phyloP scores from a whole-genome alignment of 1,284 basidiomycete species.

The Apiotrichum akiyoshidainum region DNA sequence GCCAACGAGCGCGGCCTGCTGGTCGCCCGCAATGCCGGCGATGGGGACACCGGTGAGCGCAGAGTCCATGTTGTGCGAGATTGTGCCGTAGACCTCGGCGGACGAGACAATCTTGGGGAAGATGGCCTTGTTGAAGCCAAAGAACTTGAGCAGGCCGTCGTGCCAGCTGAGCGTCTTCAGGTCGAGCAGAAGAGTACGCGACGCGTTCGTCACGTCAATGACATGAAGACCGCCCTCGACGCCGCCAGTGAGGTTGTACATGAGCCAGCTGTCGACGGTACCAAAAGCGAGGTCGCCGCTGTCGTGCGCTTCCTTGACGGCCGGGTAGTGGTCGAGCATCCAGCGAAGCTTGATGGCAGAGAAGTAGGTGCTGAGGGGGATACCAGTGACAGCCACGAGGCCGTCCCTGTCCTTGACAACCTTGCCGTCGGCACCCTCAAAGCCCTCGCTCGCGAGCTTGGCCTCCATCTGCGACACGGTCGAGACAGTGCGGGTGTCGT shows the following conservation, averaged over 20 bases:
- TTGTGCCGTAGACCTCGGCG: constrained; percentile 83
- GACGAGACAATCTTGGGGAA: constrained; percentile 86
- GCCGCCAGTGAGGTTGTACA: constrained; percentile 81
- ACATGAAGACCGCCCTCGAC: constrained; percentile 68
- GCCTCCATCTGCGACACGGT: constrained; percentile 74
- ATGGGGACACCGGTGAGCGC: constrained; percentile 75
- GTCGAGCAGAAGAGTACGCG: constrained; percentile 88
- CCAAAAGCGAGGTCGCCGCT: constrained; percentile 82
- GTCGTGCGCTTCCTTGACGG: constrained; percentile 75
- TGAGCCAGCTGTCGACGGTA: constrained; percentile 86
- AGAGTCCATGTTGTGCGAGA: constrained; percentile 58
- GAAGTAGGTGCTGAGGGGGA: constrained; percentile 92
- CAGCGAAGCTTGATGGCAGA: constrained; percentile 92
- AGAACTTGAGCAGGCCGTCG: constrained; percentile 76
- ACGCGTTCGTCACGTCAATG: constrained; percentile 92
- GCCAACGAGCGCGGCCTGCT: constrained; percentile 94
- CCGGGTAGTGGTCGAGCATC: constrained; percentile 85
- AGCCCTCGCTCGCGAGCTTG: constrained; percentile 68
- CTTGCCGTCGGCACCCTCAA: constrained; percentile 58
- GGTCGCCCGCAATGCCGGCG: constrained; percentile 90
- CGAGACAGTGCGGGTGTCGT: constrained; percentile 83
- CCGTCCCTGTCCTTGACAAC: constrained; percentile 58
- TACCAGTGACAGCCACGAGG: constrained; percentile 57
- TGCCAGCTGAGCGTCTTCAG: constrained; percentile 80
- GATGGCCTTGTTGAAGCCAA: constrained; percentile 71